A percentile compares a stretch with the other conserved stretches of the same genome.
Conservation (phyloP, 2,329 filamentous ascomycete genomes). For the Dactylellina sp. region DNA sequence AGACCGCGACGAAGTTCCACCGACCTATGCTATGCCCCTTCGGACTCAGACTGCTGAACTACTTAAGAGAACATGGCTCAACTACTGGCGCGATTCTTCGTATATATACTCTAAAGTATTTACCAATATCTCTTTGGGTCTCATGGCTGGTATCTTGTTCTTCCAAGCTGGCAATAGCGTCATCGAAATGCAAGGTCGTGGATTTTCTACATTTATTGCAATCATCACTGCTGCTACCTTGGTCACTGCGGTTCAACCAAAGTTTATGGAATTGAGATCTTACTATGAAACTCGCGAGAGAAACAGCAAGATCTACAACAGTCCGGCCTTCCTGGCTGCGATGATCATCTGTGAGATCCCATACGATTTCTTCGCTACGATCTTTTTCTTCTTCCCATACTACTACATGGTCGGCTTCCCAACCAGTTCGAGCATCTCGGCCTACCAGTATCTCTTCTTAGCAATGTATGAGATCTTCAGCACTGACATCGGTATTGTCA, state of each 20-base stretch:
- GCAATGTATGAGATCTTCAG: constrained; percentile 71
- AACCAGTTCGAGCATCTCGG: constrained; percentile 72
- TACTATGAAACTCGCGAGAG: constrained; percentile 80
- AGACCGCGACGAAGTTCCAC: constrained; percentile 64
- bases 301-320: constrained; percentile 80
- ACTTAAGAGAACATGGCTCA: constrained; percentile 76
- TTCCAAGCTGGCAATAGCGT: constrained; percentile 75
- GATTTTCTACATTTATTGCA: constrained; percentile 78
- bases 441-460: constrained; percentile 82
- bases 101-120: constrained; percentile 84
- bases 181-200: constrained; percentile 78
- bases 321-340: constrained; percentile 80
- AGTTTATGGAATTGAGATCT: constrained; percentile 78
- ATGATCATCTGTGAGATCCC: constrained; percentile 80
- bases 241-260: constrained; percentile 79
- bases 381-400: constrained; percentile 80
- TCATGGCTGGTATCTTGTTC: constrained; percentile 66
- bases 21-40: constrained; percentile 76
- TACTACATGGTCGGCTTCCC: constrained; percentile 81
- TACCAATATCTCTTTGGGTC: constrained; percentile 60
- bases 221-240: constrained; percentile 76
- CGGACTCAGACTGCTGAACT: constrained; percentile 74
- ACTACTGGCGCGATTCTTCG: constrained; percentile 80
- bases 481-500: constrained; percentile 79
- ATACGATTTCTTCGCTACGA: constrained; percentile 72